A percentile compares a stretch with the other conserved stretches of the same genome.
Evolutionary conservation across 1,284 basidiomycete genomes (phyloP).

Genomic region (Apiotrichum laibachii): DNA sequence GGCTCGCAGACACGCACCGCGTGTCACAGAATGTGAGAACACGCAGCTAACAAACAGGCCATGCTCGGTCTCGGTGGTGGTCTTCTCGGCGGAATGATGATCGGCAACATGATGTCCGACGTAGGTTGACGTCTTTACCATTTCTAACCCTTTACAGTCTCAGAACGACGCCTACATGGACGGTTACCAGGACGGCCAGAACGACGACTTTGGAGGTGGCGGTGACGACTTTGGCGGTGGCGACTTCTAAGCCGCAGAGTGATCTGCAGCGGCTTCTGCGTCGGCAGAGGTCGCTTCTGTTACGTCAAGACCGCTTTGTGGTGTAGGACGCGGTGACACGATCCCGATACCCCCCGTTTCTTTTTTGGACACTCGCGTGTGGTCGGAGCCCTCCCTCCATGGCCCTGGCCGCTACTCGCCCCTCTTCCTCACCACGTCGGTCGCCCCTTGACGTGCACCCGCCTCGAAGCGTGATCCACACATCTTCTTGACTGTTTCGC

Average conservation of each 20-base stretch:
- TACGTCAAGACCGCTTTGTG: background rate
- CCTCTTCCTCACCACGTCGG: no score
- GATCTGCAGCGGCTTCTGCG: no score
- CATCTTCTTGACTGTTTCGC: no score
- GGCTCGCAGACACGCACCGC: no score
- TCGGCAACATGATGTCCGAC: constrained; percentile 44
- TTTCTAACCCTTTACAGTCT: background rate
- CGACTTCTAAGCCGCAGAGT: constrained; percentile 23
- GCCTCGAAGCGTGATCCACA: no score
- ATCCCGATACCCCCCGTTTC: no score
- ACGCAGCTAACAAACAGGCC: constrained; percentile 13
- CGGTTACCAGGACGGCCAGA: constrained; percentile 37
- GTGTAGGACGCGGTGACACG: background rate
- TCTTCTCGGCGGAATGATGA: constrained; percentile 49
- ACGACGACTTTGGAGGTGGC: constrained; percentile 23
- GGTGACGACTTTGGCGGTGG: constrained; percentile 30
- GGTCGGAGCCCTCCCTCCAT: no score
- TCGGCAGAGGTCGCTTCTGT: no score
- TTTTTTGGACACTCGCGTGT: no score
- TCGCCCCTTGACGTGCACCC: no score
- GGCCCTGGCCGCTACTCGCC: no score
- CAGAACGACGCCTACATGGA: constrained; percentile 36
- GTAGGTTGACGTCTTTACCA: constrained; percentile 22
- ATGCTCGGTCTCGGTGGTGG: constrained; percentile 47
- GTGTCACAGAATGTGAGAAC: background rate